Evolutionary conservation across 106 monocot genomes (phyloP).

Genomic region (Apostasia shenzhenica): DNA sequence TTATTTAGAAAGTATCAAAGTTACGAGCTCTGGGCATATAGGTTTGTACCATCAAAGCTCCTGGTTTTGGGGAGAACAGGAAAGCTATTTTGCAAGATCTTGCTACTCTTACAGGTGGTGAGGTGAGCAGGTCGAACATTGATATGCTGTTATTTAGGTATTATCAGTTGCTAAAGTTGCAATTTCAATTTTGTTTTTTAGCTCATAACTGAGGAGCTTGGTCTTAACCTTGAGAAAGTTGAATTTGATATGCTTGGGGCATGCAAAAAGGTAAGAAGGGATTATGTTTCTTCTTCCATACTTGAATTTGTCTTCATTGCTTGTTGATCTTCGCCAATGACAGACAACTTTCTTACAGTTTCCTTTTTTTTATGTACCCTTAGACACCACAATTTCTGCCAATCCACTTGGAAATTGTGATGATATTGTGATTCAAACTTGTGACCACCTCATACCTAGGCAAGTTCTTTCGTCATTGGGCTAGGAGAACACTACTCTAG

Average conservation of each 20-base stretch:
- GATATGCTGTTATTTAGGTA: background rate
- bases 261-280: constrained; percentile 63
- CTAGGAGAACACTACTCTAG: no score
- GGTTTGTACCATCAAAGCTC: constrained; percentile 95
- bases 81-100: constrained; percentile 80
- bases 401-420: no score
- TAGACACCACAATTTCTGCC: no score
- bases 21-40: constrained; percentile 4
- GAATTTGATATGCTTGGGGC: constrained; percentile 85
- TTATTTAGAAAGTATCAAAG: background rate
- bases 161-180: background rate
- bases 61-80: constrained; percentile 94
- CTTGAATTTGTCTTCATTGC: no score
- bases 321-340: no score
- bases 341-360: no score
- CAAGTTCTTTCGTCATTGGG: no score
- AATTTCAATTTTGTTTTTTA: constrained; percentile 14
- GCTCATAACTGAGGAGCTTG: constrained; percentile 92
- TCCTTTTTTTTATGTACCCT: no score
- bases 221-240: constrained; percentile 96
- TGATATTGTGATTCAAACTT: no score
- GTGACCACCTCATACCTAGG: no score
- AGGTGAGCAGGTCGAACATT: constrained; percentile 26
- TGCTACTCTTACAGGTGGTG: constrained; percentile 76
- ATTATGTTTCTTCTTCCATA: no score